These are phyloP conservation scores for Fusarium oligoseptatum DNA, from an alignment of 2,329 filamentous ascomycete species.

Conservation along the genomic window DNA sequence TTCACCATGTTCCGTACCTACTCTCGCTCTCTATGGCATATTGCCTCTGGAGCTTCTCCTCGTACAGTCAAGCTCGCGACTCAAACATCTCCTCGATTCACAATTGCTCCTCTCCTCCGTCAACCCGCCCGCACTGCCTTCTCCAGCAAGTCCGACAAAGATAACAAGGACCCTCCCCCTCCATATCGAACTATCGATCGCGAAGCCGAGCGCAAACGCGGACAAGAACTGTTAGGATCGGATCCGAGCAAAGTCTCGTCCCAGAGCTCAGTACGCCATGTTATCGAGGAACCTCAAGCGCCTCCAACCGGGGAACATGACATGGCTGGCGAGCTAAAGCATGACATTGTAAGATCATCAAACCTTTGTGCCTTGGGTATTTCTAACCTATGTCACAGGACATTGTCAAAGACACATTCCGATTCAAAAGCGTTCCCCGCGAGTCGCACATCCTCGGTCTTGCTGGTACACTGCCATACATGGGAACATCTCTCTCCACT, in stretches of 20 bases:
- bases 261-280: constrained; percentile 67
- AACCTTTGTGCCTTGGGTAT: accelerated
- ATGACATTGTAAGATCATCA: constrained; percentile 68
- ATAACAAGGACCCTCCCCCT: constrained; percentile 38
- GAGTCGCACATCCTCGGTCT: constrained; percentile 78
- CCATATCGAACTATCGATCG: constrained; percentile 59
- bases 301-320: constrained; percentile 36
- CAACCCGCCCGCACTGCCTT: constrained; percentile 38
- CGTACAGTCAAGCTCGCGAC: not conserved
- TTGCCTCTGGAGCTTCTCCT: constrained; percentile 35
- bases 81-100: constrained; percentile 16
- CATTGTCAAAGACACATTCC: constrained; percentile 78
- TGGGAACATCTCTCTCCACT: constrained; percentile 85
- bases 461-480: constrained; percentile 86
- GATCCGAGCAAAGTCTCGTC: constrained; percentile 72
- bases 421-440: constrained; percentile 72
- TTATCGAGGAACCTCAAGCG: constrained; percentile 55
- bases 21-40: constrained; percentile 42
- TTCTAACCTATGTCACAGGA: constrained; percentile 57
- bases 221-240: constrained; percentile 67
- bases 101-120: constrained; percentile 26
- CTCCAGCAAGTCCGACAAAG: constrained; percentile 42
- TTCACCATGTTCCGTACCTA: constrained; percentile 48
- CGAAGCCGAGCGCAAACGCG: constrained; percentile 68
- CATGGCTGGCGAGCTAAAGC: constrained; percentile 54